phyloP scores from a whole-genome alignment of 805 yeast genomes.

The Candida montana region DNA sequence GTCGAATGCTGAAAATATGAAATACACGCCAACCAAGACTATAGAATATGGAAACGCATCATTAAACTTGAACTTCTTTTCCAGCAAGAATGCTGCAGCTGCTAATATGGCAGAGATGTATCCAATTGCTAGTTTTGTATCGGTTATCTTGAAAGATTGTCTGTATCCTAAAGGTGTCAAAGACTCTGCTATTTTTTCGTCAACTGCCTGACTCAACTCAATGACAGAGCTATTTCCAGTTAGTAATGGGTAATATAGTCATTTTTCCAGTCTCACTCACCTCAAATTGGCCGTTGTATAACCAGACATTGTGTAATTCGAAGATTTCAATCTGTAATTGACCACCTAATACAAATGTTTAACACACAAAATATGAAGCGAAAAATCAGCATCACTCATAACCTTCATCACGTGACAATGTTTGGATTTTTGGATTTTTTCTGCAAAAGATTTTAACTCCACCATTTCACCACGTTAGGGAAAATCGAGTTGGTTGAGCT shows the following conservation, averaged over 20 bases:
- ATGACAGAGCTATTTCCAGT: slow-evolving; percentile 12
- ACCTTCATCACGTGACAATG: not conserved
- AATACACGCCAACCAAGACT: slow-evolving; percentile 35
- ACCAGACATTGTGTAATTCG: slow-evolving; percentile 6
- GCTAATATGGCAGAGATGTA: slow-evolving; percentile 44
- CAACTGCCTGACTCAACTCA: slow-evolving; percentile 13
- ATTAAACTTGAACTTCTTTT: slow-evolving; percentile 41
- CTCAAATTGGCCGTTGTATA: slow-evolving; percentile 14
- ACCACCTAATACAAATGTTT: not conserved
- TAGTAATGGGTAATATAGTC: no score
- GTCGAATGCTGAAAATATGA: slow-evolving; percentile 32
- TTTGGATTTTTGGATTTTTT: not conserved
- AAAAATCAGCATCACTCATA: no score
- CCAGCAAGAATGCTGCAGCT: slow-evolving; percentile 43
- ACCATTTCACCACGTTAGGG: not conserved
- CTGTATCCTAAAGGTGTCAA: slow-evolving; percentile 32
- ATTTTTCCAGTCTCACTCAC: slow-evolving; percentile 8
- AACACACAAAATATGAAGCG: not conserved
- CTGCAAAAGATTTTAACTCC: not conserved
- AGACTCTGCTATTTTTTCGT: slow-evolving; percentile 12
- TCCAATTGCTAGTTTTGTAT: slow-evolving; percentile 47
- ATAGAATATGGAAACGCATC: slow-evolving; percentile 38
- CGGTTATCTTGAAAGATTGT: slow-evolving; percentile 37
- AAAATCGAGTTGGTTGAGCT: not conserved
- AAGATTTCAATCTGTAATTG: no score